Percentiles rank a stretch among this genome's conserved stretches.
These are phyloP conservation scores for Cytospora leucostoma DNA, from an alignment of 2,329 filamentous ascomycete genomes.

Conservation along the genomic window DNA sequence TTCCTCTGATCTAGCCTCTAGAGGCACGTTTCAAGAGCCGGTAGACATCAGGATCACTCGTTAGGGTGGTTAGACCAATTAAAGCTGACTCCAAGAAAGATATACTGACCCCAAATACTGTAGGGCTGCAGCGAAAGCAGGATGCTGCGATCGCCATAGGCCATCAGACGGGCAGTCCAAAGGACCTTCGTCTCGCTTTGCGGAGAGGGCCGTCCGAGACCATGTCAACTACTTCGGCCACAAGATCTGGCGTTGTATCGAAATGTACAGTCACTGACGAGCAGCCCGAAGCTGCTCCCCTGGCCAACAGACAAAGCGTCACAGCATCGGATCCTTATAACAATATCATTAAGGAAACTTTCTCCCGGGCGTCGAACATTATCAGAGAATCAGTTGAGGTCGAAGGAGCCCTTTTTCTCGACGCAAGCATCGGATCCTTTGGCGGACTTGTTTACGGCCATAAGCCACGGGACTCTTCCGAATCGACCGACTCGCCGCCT, in stretches of 20 bases:
- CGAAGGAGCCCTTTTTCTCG: constrained; percentile 42
- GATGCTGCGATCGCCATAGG: neutral
- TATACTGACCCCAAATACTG: neutral
- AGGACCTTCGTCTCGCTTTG: neutral
- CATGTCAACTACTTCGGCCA: neutral
- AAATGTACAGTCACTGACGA: neutral
- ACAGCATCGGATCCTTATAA: constrained; percentile 5
- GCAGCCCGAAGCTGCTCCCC: neutral
- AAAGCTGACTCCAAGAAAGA: neutral
- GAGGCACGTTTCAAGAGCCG: neutral
- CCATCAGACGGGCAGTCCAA: neutral
- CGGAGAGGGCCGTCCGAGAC: neutral
- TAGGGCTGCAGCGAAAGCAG: constrained; percentile 6
- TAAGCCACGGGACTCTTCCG: constrained; percentile 26
- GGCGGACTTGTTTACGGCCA: constrained; percentile 32
- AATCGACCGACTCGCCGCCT: constrained; percentile 27
- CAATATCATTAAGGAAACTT: constrained; percentile 28
- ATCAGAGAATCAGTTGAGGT: constrained; percentile 46
- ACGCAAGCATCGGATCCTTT: constrained; percentile 37
- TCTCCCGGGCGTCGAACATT: constrained; percentile 46
- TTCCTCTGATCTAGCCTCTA: neutral
- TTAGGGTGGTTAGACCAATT: neutral
- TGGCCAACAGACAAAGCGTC: neutral
- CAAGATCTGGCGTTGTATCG: neutral
- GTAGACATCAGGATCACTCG: neutral